Evolutionary conservation across 768 basidiomycete genomes (phyloP), one percentile per base, ranked within the genome.

Genomic region (Naganishia vishniacii): DNA sequence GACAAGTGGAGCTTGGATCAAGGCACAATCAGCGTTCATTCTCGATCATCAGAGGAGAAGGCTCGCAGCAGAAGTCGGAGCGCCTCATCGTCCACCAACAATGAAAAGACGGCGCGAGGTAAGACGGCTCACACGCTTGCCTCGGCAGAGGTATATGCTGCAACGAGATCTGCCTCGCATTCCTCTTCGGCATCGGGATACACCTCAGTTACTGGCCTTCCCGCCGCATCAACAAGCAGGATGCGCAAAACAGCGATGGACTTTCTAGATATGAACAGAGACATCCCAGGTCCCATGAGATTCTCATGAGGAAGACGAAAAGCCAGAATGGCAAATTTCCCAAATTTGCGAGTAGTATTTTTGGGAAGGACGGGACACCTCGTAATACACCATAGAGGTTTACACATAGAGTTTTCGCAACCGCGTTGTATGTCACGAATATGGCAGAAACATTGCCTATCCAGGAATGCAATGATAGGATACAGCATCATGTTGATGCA

Each of bases 221-320:
- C 32, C 4, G 23, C 53, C 20, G 32, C 49, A 6, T 18, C 53
- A 23, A 40, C 53, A 5, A 40, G 53, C 32, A 56, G 53, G 16
- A 56, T 56, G 20, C 34, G 53, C 20, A 56, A 56, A 18, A 56
- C 53, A 15, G 53, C 53, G 3, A 56, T 56, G 53, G 53, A 56
- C 20, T 56, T 56, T 18, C 23, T 56, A 15, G 53, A 56, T 20
- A 40, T 56, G 53, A 56, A 40, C 20, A 56, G 34, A n/a, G 53
- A 56, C 11, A 7, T 56, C 6, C 53, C 53, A 26, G 34, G 53
- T 11, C 23, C 49, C 7, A 56, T 40, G 34, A 34, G 20, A 26
- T 25, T 56, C 15, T 56, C 53, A 15, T 56, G 34, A 40, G 16
- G 49, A 46, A 37, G 34, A 37, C 34, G 34, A 37, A 44, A 44